Conservation (phyloP, 163 green algal species). For the Scenedesmus sp. region DNA sequence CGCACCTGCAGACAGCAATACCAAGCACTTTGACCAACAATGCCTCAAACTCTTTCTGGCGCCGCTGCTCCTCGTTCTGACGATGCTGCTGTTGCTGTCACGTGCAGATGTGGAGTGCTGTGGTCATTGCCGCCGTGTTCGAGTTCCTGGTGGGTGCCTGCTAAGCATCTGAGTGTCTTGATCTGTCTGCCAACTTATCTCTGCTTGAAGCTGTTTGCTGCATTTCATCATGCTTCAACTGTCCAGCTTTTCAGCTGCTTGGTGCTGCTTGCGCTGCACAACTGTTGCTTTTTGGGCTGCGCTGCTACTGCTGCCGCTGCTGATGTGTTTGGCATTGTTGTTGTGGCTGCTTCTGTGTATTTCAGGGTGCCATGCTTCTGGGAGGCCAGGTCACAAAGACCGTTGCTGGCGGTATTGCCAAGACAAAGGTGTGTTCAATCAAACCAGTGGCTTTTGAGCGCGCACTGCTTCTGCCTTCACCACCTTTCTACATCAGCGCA, state of each 20-base stretch:
- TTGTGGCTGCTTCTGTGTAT: not conserved
- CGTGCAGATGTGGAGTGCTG: conserved; percentile 62
- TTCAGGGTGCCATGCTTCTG: conserved; percentile 65
- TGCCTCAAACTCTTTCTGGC: too few relatives aligned
- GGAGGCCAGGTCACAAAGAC: conserved; percentile 68
- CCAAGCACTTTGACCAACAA: too few relatives aligned
- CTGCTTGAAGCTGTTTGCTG: not conserved
- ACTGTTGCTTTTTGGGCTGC: too few relatives aligned
- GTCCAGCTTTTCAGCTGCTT: too few relatives aligned
- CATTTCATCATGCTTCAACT: not conserved
- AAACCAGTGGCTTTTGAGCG: too few relatives aligned
- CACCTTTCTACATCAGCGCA: too few relatives aligned
- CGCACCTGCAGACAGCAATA: too few relatives aligned
- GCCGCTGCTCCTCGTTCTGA: not conserved
- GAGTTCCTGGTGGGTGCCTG: conserved; percentile 61
- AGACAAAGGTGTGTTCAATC: not conserved
- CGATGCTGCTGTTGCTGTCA: not conserved
- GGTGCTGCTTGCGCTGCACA: too few relatives aligned
- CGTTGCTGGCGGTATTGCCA: conserved; percentile 67
- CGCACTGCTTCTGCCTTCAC: too few relatives aligned
- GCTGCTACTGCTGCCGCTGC: not conserved
- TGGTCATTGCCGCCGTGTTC: conserved; percentile 70
- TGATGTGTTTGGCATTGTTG: not conserved
- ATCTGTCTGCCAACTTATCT: not conserved
- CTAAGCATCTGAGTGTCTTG: not conserved